Conservation (phyloP, 768 basidiomycete species). For the Cystofilobasidium bisporidii region DNA sequence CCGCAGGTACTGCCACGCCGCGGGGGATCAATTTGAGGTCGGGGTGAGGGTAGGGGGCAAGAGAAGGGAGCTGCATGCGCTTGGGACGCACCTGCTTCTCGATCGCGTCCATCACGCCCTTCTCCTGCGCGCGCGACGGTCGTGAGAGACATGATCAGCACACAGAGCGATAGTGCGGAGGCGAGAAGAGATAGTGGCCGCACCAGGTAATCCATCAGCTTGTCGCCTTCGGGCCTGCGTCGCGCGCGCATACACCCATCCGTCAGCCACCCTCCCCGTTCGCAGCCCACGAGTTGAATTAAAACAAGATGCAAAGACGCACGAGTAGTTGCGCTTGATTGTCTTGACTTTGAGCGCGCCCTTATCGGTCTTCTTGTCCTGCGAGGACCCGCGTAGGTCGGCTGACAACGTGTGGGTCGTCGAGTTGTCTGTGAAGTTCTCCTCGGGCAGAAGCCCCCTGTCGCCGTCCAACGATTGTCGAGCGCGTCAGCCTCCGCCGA, state of each 20-base stretch:
- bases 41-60: not conserved
- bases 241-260: not conserved
- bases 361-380: not conserved
- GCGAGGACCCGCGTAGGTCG: not conserved
- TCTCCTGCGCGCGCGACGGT: not conserved
- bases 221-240: conserved; percentile 3
- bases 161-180: no score
- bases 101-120: conserved; percentile 8
- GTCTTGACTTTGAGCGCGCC: conserved; percentile 5
- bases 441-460: not conserved
- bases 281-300: no score
- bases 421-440: conserved; percentile 3
- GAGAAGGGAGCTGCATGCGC: not conserved
- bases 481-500: no score
- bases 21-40: no score
- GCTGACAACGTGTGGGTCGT: not conserved
- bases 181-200: not conserved
- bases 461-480: no score
- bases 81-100: not conserved
- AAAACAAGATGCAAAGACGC: not conserved
- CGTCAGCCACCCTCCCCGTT: no score
- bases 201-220: conserved; percentile 1
- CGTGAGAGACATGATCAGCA: no score
- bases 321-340: conserved; percentile 4
- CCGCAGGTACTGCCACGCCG: not conserved